Conservation (phyloP, 2,329 filamentous ascomycete species). For the Gnomoniopsis smithogilvyi region DNA sequence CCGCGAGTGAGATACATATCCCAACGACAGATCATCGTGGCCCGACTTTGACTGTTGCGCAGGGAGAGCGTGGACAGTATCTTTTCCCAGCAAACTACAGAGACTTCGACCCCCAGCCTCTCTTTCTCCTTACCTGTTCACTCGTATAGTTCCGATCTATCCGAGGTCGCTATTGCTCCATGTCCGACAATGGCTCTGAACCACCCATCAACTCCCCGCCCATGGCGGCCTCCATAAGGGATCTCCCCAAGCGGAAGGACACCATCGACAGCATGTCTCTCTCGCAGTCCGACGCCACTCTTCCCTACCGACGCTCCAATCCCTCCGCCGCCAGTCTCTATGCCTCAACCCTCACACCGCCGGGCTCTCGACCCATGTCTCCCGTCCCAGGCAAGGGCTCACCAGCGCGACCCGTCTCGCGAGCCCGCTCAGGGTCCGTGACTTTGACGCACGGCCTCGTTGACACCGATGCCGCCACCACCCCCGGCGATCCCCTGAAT, state of each 20-base stretch:
- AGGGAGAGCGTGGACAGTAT: not conserved
- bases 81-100: not conserved
- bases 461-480: constrained; percentile 39
- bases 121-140: not conserved
- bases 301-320: constrained; percentile 53
- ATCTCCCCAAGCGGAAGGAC: constrained; percentile 59
- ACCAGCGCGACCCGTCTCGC: constrained; percentile 52
- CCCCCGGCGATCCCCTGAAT: constrained; percentile 53
- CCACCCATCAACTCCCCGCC: constrained; percentile 47
- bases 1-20: not conserved
- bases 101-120: not conserved
- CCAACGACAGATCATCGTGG: not conserved
- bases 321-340: constrained; percentile 60
- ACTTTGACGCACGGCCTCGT: constrained; percentile 40
- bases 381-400: constrained; percentile 56
- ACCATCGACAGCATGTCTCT: constrained; percentile 44
- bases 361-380: constrained; percentile 65
- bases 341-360: constrained; percentile 64
- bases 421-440: constrained; percentile 54
- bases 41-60: not conserved
- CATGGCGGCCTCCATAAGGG: constrained; percentile 58
- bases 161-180: constrained; percentile 11
- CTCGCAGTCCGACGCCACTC: constrained; percentile 47
- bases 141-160: not conserved
- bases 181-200: constrained; percentile 18